Evolutionary conservation across 257 asterid species (phyloP).

Genomic region (Nyctanthes arbortristis): DNA sequence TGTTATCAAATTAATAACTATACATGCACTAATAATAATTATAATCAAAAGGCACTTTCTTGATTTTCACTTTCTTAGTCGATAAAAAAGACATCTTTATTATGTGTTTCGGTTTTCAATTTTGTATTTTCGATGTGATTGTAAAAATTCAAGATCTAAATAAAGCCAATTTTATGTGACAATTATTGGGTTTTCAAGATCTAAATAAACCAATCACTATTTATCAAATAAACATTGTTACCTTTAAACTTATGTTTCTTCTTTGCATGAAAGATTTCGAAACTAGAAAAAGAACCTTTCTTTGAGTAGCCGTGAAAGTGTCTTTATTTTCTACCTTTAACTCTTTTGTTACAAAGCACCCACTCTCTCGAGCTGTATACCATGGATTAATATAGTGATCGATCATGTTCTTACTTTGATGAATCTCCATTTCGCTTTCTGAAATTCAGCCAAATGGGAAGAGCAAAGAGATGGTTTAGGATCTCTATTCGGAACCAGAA

Average conservation of each 20-base stretch:
- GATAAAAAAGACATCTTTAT: too few species aligned
- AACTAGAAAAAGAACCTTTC: neutral
- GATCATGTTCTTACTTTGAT: too few species aligned
- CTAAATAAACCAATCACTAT: neutral
- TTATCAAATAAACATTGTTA: neutral
- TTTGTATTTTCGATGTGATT: too few species aligned
- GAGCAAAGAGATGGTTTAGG: conserved; percentile 61
- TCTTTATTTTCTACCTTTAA: neutral
- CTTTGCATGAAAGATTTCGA: conserved; percentile 12
- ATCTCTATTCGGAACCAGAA: conserved; percentile 45
- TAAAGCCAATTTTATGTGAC: too few species aligned
- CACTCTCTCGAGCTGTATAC: neutral
- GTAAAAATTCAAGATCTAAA: too few species aligned
- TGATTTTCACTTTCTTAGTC: too few species aligned
- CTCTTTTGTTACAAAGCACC: neutral
- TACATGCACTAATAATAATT: neutral
- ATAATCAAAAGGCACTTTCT: neutral
- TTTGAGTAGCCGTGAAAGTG: conserved; percentile 17
- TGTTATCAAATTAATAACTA: too few species aligned
- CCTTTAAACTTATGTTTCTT: conserved; percentile 2
- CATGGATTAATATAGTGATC: conserved; percentile 20
- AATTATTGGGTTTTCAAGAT: too few species aligned
- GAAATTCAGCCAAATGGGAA: conserved; percentile 43
- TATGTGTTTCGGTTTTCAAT: too few species aligned
- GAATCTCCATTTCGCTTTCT: neutral